Conservation (phyloP, 140 eudicot species). For the Ambrosia hybrid region DNA sequence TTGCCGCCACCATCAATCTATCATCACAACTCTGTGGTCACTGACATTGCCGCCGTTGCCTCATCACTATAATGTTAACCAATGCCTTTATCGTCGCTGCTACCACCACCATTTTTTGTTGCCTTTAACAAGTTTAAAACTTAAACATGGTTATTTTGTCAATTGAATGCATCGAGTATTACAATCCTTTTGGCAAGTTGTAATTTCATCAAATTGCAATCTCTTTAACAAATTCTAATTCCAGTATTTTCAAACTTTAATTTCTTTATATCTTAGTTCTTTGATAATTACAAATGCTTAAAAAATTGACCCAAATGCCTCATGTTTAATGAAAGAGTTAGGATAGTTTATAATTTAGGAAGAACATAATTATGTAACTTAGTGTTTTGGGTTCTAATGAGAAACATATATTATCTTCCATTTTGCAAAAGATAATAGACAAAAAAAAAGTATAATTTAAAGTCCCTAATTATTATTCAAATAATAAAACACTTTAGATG, state of each 20-base stretch:
- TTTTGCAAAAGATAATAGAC: slow-evolving; percentile 9
- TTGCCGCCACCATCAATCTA: no score
- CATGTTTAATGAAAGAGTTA: no score
- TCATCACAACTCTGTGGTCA: no score
- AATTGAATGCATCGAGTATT: neutral
- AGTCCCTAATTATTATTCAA: neutral
- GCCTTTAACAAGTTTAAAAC: neutral
- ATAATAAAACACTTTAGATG: slow-evolving; percentile 3
- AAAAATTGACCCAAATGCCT: no score
- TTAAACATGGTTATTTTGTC: neutral
- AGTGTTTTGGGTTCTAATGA: neutral
- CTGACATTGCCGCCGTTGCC: no score
- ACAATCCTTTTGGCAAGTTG: neutral
- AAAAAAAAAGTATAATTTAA: neutral
- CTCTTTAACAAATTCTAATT: no score
- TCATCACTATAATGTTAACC: no score
- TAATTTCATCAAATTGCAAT: neutral
- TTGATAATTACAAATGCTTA: no score
- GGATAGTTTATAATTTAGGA: neutral
- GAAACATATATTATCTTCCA: neutral
- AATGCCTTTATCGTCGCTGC: no score
- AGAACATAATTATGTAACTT: neutral
- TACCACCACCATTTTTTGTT: neutral
- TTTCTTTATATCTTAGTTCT: no score
- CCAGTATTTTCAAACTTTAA: neutral